A percentile compares a stretch with the other conserved stretches of the same genome.
Conservation (phyloP, 2,329 filamentous ascomycete species). For the Trichoderma hamatum region DNA sequence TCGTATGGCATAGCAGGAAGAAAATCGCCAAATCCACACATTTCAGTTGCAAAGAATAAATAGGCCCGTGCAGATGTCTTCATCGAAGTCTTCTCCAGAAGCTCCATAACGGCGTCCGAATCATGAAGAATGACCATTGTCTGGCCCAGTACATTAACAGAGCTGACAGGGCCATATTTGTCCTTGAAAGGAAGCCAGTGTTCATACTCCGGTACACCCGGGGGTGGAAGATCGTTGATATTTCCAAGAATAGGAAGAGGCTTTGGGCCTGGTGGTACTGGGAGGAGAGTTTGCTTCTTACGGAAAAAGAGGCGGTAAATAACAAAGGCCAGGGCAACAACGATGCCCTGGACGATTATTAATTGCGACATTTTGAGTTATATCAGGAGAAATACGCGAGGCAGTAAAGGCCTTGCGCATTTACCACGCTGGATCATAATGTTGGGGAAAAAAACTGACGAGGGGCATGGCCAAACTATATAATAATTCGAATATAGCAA, state of each 20-base stretch:
- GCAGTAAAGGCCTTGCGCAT: neutral
- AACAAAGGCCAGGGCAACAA: neutral
- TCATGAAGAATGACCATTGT: slow-evolving; percentile 49
- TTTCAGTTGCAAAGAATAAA: slow-evolving; percentile 28
- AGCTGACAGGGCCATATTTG: slow-evolving; percentile 37
- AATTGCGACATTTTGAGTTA: neutral
- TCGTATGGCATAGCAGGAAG: slow-evolving; percentile 31
- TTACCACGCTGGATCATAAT: neutral
- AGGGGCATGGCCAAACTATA: neutral
- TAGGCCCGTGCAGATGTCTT: slow-evolving; percentile 31
- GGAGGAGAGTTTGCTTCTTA: neutral
- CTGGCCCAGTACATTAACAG: slow-evolving; percentile 34
- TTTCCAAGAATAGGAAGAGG: slow-evolving; percentile 50
- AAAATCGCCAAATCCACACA: slow-evolving; percentile 33
- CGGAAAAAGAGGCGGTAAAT: neutral
- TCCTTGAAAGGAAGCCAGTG: slow-evolving; percentile 43
- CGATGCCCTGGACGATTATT: neutral
- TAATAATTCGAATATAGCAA: neutral
- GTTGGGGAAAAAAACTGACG: neutral
- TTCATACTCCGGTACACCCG: slow-evolving; percentile 36
- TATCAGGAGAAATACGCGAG: neutral
- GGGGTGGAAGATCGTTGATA: slow-evolving; percentile 46
- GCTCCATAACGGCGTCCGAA: slow-evolving; percentile 39
- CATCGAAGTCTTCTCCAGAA: slow-evolving; percentile 38
- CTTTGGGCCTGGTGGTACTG: slow-evolving; percentile 34